Conservation (phyloP, 768 basidiomycete genomes). For the Lactifluus hygrophoroides region DNA sequence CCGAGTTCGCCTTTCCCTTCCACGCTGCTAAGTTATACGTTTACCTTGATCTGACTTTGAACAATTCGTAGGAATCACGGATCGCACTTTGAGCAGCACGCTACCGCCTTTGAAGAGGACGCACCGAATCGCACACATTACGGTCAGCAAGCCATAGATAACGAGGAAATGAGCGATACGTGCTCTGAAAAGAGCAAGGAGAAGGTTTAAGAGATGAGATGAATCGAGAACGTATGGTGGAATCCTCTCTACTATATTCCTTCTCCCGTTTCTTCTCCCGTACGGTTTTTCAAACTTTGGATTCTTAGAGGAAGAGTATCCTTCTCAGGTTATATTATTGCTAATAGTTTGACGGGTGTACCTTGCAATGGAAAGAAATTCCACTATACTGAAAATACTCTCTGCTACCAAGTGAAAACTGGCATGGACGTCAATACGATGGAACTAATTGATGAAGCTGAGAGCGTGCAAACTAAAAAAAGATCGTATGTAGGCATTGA, state of each 20-base stretch:
- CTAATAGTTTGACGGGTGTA: too few species aligned
- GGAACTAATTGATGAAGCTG: too few species aligned
- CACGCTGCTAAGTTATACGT: not conserved
- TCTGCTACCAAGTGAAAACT: too few species aligned
- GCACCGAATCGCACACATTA: not conserved
- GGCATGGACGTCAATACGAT: too few species aligned
- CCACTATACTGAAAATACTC: too few species aligned
- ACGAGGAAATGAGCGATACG: not conserved
- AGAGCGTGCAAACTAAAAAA: too few species aligned
- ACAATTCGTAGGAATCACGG: slow-evolving; percentile 5
- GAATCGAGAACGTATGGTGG: not conserved
- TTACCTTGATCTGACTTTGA: not conserved
- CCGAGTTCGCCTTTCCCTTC: slow-evolving; percentile 43
- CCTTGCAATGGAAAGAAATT: too few species aligned
- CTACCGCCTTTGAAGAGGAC: not conserved
- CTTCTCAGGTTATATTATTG: too few species aligned
- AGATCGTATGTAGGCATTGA: too few species aligned
- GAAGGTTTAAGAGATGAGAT: not conserved
- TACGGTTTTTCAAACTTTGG: too few species aligned
- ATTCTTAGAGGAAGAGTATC: too few species aligned
- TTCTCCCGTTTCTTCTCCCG: not conserved
- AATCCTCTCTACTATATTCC: not conserved
- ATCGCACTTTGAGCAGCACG: not conserved
- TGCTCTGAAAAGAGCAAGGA: not conserved
- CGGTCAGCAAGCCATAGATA: not conserved